Conservation (phyloP, 345 rosid species). For the Aethionema arabicum region DNA sequence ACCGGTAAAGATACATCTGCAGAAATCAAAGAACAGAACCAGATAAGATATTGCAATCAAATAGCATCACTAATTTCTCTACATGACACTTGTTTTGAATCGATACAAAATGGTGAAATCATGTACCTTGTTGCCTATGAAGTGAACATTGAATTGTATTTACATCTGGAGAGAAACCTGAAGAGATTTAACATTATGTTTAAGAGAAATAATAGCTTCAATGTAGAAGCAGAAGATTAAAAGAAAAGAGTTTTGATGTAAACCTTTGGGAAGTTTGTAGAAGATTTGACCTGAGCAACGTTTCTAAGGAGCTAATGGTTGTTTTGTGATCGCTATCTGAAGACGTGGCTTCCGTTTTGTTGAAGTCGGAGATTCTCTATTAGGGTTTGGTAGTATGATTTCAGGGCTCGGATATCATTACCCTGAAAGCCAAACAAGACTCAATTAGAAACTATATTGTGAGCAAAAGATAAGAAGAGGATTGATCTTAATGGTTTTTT, state of each 20-base stretch:
- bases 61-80: slow-evolving; percentile 14
- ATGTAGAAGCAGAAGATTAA: neutral
- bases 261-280: slow-evolving; percentile 16
- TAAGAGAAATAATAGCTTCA: neutral
- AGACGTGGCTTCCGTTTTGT: slow-evolving; percentile 73
- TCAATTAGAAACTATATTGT: slow-evolving; percentile 7
- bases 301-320: slow-evolving; percentile 11
- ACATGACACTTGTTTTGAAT: too few species aligned
- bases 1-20: slow-evolving; percentile 27
- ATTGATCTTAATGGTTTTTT: neutral
- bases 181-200: slow-evolving; percentile 9
- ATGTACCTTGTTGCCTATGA: slow-evolving; percentile 32
- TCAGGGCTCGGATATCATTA: slow-evolving; percentile 61
- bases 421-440: slow-evolving; percentile 50
- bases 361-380: slow-evolving; percentile 67
- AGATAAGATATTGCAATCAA: neutral
- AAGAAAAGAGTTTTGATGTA: neutral
- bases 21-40: neutral
- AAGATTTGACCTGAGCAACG: slow-evolving; percentile 16
- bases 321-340: slow-evolving; percentile 63
- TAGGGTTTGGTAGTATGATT: slow-evolving; percentile 67
- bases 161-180: slow-evolving; percentile 32
- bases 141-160: slow-evolving; percentile 23
- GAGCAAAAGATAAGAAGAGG: neutral
- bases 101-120: slow-evolving; percentile 18